A percentile compares a stretch with the other conserved stretches of the same genome.
phyloP scores from a whole-genome alignment of 1,284 basidiomycete genomes.

The Tausonia pullulans region DNA sequence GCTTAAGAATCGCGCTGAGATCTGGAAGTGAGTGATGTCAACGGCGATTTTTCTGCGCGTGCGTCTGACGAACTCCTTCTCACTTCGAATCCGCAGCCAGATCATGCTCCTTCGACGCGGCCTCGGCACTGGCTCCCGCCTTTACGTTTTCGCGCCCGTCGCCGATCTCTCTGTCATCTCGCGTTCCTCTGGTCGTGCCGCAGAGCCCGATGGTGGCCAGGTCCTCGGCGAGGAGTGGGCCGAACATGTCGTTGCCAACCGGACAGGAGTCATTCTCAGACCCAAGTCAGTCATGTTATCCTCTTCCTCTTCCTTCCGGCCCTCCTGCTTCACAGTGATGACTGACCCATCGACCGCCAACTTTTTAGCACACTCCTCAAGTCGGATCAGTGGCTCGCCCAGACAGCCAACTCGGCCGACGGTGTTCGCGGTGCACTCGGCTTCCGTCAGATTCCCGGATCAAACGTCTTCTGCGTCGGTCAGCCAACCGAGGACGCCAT shows the following conservation, averaged over 20 bases:
- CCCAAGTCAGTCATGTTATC: slow-evolving; percentile 50
- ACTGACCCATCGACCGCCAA: not conserved
- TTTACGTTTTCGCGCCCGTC: slow-evolving; percentile 79
- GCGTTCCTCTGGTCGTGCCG: slow-evolving; percentile 38
- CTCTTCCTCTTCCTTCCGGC: too few relatives aligned
- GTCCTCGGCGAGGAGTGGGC: slow-evolving; percentile 89
- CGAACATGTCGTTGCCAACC: slow-evolving; percentile 82
- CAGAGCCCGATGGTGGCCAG: slow-evolving; percentile 68
- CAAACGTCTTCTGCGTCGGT: slow-evolving; percentile 72
- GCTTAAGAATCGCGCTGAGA: slow-evolving; percentile 77
- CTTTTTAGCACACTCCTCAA: slow-evolving; percentile 65
- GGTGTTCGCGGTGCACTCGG: slow-evolving; percentile 85
- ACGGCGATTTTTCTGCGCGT: slow-evolving; percentile 15
- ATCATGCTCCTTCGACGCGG: slow-evolving; percentile 70
- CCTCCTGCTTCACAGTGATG: not conserved
- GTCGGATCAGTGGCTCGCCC: slow-evolving; percentile 77
- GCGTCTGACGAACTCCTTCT: not conserved
- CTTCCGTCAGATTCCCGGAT: slow-evolving; percentile 73
- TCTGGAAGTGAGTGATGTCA: slow-evolving; percentile 64
- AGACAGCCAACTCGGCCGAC: slow-evolving; percentile 49
- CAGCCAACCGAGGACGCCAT: slow-evolving; percentile 91
- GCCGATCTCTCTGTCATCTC: slow-evolving; percentile 61
- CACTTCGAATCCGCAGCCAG: slow-evolving; percentile 46
- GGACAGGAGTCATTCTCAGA: slow-evolving; percentile 84
- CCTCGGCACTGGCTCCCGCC: slow-evolving; percentile 44